Evolutionary conservation across 208 protist species (phyloP), one percentile per base, ranked within the genome.

Genomic region (Leptomonas seymouri): DNA sequence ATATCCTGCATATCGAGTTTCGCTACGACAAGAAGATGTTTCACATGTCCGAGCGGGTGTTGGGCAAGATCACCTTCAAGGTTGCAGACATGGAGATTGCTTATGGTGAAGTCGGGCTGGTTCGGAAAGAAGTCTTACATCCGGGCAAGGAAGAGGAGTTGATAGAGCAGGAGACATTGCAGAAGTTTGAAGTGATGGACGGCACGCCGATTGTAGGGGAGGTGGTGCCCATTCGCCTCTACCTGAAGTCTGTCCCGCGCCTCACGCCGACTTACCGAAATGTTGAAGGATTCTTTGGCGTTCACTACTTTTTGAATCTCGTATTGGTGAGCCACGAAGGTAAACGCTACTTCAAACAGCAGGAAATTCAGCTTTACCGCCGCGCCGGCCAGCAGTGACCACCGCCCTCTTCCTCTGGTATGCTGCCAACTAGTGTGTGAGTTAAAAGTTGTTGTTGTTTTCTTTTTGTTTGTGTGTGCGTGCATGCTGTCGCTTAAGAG

Each of bases 161-260:
- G 27, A 68, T 84, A 71, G 80, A 95, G 39, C 74, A 75, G 21
- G 90, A 97, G 66, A 92, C 85, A 34, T 71, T 97, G 62, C 87
- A 93, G 71, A 92, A 89, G 67, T 96, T 93, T 70, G 93, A 97
- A 65, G 84, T 97, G 28, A 97, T 97, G 90, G 93, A 97, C 65
- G 93, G 93, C 45, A 88, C 84, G 0, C 93, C 93, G 25, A 91
- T 96, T 66, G 82, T 89, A 15, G 91, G 92, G 3, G 93, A 97
- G 66, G 87, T 97, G 21, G 79, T 97, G n/a, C 93, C 93, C 9
- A 94, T 97, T 49, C 87, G 93, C 0, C 66, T 97, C 21, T 96
- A 91, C 42, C 77, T 97, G 14, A 74, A 82, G 34, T 80, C 84
- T 45, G 78, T 96, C 48, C 90, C 91, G 14, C 73, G 83, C 25